Evolutionary conservation across 2,329 filamentous ascomycete species (phyloP).

Genomic region (Neurospora crassa): DNA sequence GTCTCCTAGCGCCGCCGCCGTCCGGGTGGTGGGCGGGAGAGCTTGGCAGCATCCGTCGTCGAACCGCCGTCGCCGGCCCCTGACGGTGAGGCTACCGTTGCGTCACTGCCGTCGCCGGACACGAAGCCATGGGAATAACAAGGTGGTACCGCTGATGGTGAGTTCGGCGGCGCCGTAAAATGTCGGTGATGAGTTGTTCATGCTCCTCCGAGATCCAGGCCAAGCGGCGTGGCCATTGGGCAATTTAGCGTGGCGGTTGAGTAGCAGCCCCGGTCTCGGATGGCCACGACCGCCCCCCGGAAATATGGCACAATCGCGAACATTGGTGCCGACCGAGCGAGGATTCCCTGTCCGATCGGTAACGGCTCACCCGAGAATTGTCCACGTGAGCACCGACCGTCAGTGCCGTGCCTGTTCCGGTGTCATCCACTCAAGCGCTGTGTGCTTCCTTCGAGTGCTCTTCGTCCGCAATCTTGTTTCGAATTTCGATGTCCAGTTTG

Average conservation of each 20-base stretch:
- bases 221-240: background rate
- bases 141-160: background rate
- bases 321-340: background rate
- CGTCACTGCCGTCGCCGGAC: background rate
- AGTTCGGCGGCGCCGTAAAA: background rate
- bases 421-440: background rate
- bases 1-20: background rate
- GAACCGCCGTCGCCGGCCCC: background rate
- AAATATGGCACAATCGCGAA: background rate
- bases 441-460: background rate
- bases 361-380: background rate
- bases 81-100: background rate
- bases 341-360: background rate
- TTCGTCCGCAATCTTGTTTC: background rate
- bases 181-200: background rate
- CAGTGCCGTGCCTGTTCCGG: slow-evolving; percentile 2
- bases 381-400: slow-evolving; percentile 2
- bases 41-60: background rate
- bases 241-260: background rate
- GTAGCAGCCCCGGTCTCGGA: background rate
- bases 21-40: background rate
- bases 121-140: background rate
- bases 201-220: background rate
- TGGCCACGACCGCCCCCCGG: background rate
- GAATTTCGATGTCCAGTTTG: background rate